These are phyloP conservation scores for Pyrenophora tritici-repentis DNA, from an alignment of 2,329 filamentous ascomycete species.

Conservation along the genomic window DNA sequence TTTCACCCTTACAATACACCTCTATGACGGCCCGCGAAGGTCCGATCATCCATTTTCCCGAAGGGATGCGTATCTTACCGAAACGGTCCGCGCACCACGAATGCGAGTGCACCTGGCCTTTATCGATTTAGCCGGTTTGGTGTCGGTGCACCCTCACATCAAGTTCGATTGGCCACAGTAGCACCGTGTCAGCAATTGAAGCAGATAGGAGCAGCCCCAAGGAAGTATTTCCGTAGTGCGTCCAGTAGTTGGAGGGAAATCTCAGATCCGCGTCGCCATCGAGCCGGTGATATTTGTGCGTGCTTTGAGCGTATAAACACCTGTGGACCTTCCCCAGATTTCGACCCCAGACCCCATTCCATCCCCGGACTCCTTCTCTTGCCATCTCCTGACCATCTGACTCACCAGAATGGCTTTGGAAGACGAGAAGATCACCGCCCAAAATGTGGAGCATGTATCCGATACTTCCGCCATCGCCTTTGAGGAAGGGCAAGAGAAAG, in stretches of 20 bases:
- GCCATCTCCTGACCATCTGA: background rate
- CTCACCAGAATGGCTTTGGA: conserved; percentile 21
- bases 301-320: conserved; percentile 5
- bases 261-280: conserved; percentile 4
- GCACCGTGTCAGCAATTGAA: background rate
- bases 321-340: background rate
- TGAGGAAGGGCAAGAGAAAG: conserved; percentile 24
- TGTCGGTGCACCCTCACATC: background rate
- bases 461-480: conserved; percentile 23
- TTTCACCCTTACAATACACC: too few relatives aligned
- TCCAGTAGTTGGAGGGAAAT: conserved; percentile 9
- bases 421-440: conserved; percentile 18
- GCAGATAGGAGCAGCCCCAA: background rate
- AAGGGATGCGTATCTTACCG: too few relatives aligned
- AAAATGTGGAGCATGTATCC: conserved; percentile 16
- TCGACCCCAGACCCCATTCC: conserved; percentile 10
- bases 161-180: conserved; percentile 1
- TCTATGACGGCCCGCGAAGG: background rate
- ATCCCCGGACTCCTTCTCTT: conserved; percentile 8
- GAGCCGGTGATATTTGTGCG: background rate
- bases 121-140: conserved; percentile 13
- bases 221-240: background rate
- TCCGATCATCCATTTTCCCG: background rate
- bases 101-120: background rate
- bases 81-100: conserved; percentile 1